Evolutionary conservation across 139 green algal species (phyloP), one percentile per base, ranked within the genome.

Genomic region (Tetraselmis chui): DNA sequence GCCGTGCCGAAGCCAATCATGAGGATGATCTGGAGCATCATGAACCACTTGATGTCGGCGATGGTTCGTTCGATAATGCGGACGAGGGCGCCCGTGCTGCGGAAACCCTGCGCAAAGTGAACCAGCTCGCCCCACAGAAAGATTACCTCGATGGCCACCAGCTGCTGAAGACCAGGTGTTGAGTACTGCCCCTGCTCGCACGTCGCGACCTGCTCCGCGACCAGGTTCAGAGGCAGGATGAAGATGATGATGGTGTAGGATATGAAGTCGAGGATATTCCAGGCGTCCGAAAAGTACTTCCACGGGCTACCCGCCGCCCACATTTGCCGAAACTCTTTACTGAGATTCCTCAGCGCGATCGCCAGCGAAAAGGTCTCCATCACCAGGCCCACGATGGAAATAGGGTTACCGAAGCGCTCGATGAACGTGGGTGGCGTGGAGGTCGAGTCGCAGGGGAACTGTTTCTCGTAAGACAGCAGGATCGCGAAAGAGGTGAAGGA

Each of bases 11-110:
- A 90, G 75, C 31, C 80, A 45, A 88, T 82, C 79, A 85, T 86
- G 27, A 90, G 74, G 28, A 80, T 81, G 24, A 84, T n/a, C 22
- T 88, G 83, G 75, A 90, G 78, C 5, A 85, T 28, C n/a, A 87
- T 83, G 59, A 90, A 88, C 79, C 85, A 88, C 59, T 82, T 83
- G 28, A 89, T 79, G 24, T 83, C 83, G 80, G 85, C 87, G 81
- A 89, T 81, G 81, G 87, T 89, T 81, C 87, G 83, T 0, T 84
- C 78, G 1, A 79, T 83, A 81, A 89, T 89, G 59, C 80, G 75
- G 45, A 90, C 86, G 79, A 90, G 87, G 1, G 84, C 87, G 29
- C 86, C 86, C 27, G 87, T 32, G 75, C 86, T 84, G 75, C 87
- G 84, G 23, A 90, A 81, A 26, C 84, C 84, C 28, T 88, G 76